Conservation (phyloP, 2,329 filamentous ascomycete species). For the Epichloe coenophiala region DNA sequence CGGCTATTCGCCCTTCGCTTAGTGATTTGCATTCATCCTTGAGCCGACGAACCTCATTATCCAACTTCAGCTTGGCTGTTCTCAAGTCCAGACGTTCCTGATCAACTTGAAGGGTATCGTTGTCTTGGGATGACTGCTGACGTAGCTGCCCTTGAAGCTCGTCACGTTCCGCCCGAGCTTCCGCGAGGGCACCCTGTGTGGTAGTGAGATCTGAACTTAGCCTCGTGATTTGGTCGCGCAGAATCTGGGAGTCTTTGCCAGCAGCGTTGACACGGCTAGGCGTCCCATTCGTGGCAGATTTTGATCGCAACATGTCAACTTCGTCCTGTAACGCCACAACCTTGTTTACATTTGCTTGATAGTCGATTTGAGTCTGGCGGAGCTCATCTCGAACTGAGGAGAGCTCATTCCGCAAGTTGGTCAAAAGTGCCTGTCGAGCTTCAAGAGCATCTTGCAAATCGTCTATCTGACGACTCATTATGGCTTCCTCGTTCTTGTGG, state of each 20-base stretch:
- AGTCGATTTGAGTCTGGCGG: slow-evolving; percentile 51
- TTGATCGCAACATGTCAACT: slow-evolving; percentile 53
- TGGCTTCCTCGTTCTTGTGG: slow-evolving; percentile 56
- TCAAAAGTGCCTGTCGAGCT: slow-evolving; percentile 49
- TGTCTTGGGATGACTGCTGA: slow-evolving; percentile 38
- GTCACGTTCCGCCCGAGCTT: slow-evolving; percentile 51
- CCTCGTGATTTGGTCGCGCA: slow-evolving; percentile 50
- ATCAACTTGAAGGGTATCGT: slow-evolving; percentile 47
- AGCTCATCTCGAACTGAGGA: slow-evolving; percentile 55
- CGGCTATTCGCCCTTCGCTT: slow-evolving; percentile 38
- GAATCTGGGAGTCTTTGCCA: slow-evolving; percentile 44
- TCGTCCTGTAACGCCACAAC: slow-evolving; percentile 60
- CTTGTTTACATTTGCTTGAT: slow-evolving; percentile 49
- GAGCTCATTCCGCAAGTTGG: slow-evolving; percentile 52
- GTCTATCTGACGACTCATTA: slow-evolving; percentile 59
- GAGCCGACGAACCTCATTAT: slow-evolving; percentile 51
- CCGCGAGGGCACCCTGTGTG: slow-evolving; percentile 40
- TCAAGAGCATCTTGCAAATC: slow-evolving; percentile 60
- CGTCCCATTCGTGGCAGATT: background rate
- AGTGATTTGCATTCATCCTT: slow-evolving; percentile 49
- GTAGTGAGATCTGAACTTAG: slow-evolving; percentile 47
- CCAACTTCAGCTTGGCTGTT: slow-evolving; percentile 52
- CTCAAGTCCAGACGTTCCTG: slow-evolving; percentile 57
- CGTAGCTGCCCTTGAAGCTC: slow-evolving; percentile 50
- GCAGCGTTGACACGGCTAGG: slow-evolving; percentile 37